Conservation (phyloP, 179 eudicot genomes). For the Drosera spatulata region DNA sequence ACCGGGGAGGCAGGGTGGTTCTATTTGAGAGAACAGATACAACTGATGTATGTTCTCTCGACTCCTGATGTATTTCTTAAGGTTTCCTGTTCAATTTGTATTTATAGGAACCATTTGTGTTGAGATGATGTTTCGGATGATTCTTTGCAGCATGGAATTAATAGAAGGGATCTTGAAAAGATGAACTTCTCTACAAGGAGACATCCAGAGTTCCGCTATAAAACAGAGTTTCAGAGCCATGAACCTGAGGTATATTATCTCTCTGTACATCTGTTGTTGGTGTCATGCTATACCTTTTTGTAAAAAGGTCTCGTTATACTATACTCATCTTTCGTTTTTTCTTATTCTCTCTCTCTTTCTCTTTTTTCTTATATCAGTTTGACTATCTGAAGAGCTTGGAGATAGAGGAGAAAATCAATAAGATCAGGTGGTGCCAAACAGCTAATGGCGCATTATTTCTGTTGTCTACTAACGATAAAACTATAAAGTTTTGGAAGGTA, state of each 20-base stretch:
- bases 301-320: not conserved
- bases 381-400: conserved; percentile 87
- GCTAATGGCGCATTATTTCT: conserved; percentile 69
- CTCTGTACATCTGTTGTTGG: conserved; percentile 7
- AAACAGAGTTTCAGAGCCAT: conserved; percentile 94
- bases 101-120: too few relatives aligned
- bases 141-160: conserved; percentile 45
- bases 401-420: conserved; percentile 84
- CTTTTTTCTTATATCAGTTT: conserved; percentile 37
- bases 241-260: conserved; percentile 67
- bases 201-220: conserved; percentile 91
- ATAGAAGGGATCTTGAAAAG: conserved; percentile 72
- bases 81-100: not conserved
- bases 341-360: not conserved
- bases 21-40: conserved; percentile 47
- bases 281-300: not conserved
- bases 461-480: conserved; percentile 73
- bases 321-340: not conserved
- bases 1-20: conserved; percentile 49
- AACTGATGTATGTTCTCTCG: conserved; percentile 25
- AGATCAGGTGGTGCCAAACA: conserved; percentile 79
- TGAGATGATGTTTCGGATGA: not conserved
- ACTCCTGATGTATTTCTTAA: not conserved
- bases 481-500: conserved; percentile 83
- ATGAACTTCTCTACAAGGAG: conserved; percentile 45